These are phyloP conservation scores for Nothophoma quercina DNA, from an alignment of 2,329 filamentous ascomycete genomes.

Conservation along the genomic window DNA sequence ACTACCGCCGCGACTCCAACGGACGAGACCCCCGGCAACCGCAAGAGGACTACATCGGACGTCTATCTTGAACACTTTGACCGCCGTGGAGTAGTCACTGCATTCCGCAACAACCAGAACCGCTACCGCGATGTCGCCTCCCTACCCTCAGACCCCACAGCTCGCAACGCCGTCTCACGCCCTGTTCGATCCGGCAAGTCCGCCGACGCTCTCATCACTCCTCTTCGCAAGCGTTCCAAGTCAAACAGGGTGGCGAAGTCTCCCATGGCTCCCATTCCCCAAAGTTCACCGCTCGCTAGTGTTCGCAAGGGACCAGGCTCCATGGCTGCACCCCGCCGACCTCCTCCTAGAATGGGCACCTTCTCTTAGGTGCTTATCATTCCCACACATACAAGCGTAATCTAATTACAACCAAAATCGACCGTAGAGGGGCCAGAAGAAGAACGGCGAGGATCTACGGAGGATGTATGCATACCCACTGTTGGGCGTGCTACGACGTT, in stretches of 20 bases:
- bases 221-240: constrained; percentile 46
- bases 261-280: constrained; percentile 27
- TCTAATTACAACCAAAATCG: constrained; percentile 6
- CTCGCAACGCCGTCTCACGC: constrained; percentile 46
- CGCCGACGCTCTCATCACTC: constrained; percentile 50
- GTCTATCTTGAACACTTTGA: constrained; percentile 52
- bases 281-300: constrained; percentile 40
- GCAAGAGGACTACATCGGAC: constrained; percentile 42
- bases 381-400: constrained; percentile 1
- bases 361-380: constrained; percentile 35
- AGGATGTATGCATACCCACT: constrained; percentile 25
- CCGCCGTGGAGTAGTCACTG: constrained; percentile 61
- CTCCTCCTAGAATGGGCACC: constrained; percentile 45
- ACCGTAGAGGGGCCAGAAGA: constrained; percentile 11
- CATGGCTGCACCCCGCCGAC: constrained; percentile 35
- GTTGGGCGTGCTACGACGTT: constrained; percentile 32
- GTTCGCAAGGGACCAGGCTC: constrained; percentile 42
- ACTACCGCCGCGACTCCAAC: constrained; percentile 37
- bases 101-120: constrained; percentile 51
- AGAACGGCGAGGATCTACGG: constrained; percentile 25
- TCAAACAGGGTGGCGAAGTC: constrained; percentile 37
- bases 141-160: constrained; percentile 46
- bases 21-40: constrained; percentile 32
- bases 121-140: constrained; percentile 49
- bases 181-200: constrained; percentile 50